Base-by-base conservation (phyloP, 768 basidiomycete species). In the Cystofilobasidium bisporidii region DNA sequence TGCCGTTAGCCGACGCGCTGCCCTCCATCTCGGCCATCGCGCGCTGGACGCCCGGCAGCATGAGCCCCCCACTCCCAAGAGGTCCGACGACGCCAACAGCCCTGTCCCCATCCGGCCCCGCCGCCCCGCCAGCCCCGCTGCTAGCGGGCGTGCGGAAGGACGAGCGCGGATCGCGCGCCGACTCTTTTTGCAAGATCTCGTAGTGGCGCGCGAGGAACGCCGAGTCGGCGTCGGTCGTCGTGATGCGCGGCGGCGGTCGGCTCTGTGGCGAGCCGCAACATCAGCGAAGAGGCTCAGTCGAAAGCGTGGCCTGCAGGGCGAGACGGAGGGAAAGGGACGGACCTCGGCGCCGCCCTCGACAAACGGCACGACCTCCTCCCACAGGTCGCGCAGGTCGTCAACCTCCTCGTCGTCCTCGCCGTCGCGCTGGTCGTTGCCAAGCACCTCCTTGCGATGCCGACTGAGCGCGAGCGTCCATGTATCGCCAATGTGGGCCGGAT, bases 21-120 rank as follows among this genome's bases (percentile, higher is more conserved):
- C 82, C 82, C 73, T 94, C 91, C 91, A 96, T 91, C 65, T 92
- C 90, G 26, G 82, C 83, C 65, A 96, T 81, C 1, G 89, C 91
- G 61, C 85, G 85, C 76, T 92, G 91, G 43, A 97, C 94, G 65
- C 81, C 86, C 1, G 93, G 92, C 60, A 97, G 79, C 73, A 78
- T 87, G 78, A 93, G 87, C 67, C 86, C 88, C 72, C 86, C 87
- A 75, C 86, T 88, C 63, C 88, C 88, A 78, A 99, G 83, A 0
- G 94, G 94, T 1, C 94, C 94, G 15, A 99, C 94, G 57, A 96
- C 85, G 32, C 93, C 91, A 0, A 74, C 72, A 9, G 71, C 45
- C 26, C 65, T 45, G 30, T 61, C 68, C 20, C 50, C 61, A 33
- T 59, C 58, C 8, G 18, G 24, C 47, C 41, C n/a, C 26, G 9